A percentile compares a stretch with the other conserved stretches of the same genome.
Conservation (phyloP, 2,329 filamentous ascomycete species). For the Sarocladium oryzae region DNA sequence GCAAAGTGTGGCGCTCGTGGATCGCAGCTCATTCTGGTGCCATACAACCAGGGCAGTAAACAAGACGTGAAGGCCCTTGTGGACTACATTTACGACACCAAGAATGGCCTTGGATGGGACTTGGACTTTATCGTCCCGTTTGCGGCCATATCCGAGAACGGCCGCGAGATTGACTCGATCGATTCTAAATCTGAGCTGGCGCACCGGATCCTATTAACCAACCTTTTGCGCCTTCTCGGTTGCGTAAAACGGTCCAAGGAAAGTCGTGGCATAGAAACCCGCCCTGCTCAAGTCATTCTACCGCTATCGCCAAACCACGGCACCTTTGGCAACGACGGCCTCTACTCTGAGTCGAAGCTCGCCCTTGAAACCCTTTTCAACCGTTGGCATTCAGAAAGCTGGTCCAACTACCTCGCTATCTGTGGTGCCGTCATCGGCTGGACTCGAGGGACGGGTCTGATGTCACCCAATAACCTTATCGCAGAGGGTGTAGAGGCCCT, state of each 20-base stretch:
- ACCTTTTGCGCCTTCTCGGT: constrained; percentile 85
- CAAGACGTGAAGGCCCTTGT: constrained; percentile 93
- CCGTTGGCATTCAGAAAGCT: constrained; percentile 95
- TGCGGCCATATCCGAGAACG: constrained; percentile 95
- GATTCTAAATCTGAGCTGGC: constrained; percentile 97
- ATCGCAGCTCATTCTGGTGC: constrained; percentile 94
- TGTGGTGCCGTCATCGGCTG: constrained; percentile 98
- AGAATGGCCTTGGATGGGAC: constrained; percentile 97
- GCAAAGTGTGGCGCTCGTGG: constrained; percentile 87
- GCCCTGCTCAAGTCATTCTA: constrained; percentile 91
- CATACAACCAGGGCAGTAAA: constrained; percentile 98
- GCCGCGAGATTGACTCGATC: constrained; percentile 91
- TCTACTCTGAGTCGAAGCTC: constrained; percentile 98
- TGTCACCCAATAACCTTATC: constrained; percentile 96
- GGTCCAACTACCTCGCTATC: constrained; percentile 95
- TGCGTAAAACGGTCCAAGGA: constrained; percentile 87
- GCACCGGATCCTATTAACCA: constrained; percentile 98
- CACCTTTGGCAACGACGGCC: constrained; percentile 94
- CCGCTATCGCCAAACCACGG: constrained; percentile 97
- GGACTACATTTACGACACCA: constrained; percentile 93
- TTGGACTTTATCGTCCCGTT: constrained; percentile 94
- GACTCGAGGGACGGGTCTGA: constrained; percentile 96
- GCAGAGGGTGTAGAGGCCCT: constrained; percentile 95
- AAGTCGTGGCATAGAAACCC: constrained; percentile 82
- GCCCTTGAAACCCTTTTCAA: constrained; percentile 97